phyloP scores from a whole-genome alignment of 176 grass and related monocot genomes.

The Triticum timopheevii region DNA sequence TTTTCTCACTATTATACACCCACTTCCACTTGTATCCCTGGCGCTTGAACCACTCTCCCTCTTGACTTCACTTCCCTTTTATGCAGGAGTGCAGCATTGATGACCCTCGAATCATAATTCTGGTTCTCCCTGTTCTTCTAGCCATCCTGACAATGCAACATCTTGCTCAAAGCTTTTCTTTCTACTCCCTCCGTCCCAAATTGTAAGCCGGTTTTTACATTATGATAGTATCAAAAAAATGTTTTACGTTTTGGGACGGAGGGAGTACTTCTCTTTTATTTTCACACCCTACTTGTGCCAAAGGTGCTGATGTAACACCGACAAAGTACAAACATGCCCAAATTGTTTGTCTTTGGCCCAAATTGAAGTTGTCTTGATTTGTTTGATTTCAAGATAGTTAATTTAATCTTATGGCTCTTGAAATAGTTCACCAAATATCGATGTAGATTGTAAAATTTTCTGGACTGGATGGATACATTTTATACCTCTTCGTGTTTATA shows the following conservation, averaged over 20 bases:
- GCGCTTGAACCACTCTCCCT: not conserved
- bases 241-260: too few relatives aligned
- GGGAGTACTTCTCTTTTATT: conserved; percentile 26
- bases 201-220: too few relatives aligned
- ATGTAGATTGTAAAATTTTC: not conserved
- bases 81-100: conserved; percentile 18
- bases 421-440: not conserved
- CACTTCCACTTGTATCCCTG: too few relatives aligned
- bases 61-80: conserved; percentile 19
- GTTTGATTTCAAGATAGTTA: not conserved
- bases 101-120: conserved; percentile 26
- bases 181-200: not conserved
- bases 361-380: not conserved
- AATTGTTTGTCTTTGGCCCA: too few relatives aligned
- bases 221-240: too few relatives aligned
- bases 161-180: conserved; percentile 31
- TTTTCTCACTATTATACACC: too few relatives aligned
- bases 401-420: too few relatives aligned
- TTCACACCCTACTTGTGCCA: conserved; percentile 35
- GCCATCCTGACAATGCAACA: conserved; percentile 36
- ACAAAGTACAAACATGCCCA: conserved; percentile 39
- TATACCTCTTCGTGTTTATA: too few relatives aligned
- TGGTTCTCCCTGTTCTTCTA: too few relatives aligned
- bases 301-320: conserved; percentile 56
- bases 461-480: not conserved